Base-by-base conservation (phyloP, 176 grass and related monocot species). In the Oryza coarctata region DNA sequence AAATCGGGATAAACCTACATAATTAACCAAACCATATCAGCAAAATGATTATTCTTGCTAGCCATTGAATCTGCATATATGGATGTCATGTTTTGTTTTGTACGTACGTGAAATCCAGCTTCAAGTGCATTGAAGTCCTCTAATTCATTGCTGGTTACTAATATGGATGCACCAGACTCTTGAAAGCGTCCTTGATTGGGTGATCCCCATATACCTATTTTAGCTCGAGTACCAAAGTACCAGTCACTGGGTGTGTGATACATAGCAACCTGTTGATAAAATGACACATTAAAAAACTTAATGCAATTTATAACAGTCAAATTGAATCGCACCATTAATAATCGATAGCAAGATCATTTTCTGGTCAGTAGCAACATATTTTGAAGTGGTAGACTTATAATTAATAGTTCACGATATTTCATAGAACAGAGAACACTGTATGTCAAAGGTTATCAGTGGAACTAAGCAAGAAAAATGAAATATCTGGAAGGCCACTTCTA, bases 191-290 rank as follows among this genome's bases (percentile, higher is more conserved):
- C 30, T 36, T 81, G 78, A 40, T 87, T 52, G 30, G 70, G 39
- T 63, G 75, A 75, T 33, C 68, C 18, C 85, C 85, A 87, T 11
- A 76, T 22, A 43, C 36, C 43, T 65, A 87, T 76, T 55, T 70
- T 32, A 58, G 85, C 85, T 60, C 62, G 72, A 32, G 65, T 38
- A 23, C 71, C 45, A 44, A 81, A 74, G 58, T 67, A 83, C 13
- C 1, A 0, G 1, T 2, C 22, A 0, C 26, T 50, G 5, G 35
- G 0, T 8, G 73, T 74, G 10, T 34, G 45, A 52, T 52, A 74
- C 45, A 52, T 52, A 31, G 71, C 71, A 1, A 74, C 71, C 71
- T 74, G 22, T 10, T 74, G 11, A 55, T 2, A 22, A 34, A 6
- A 74, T 2, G 52, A 18, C 2, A 74, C 22, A 10, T 74, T 49